Conservation (phyloP, 2,329 filamentous ascomycete genomes). For the Colletotrichum horii region DNA sequence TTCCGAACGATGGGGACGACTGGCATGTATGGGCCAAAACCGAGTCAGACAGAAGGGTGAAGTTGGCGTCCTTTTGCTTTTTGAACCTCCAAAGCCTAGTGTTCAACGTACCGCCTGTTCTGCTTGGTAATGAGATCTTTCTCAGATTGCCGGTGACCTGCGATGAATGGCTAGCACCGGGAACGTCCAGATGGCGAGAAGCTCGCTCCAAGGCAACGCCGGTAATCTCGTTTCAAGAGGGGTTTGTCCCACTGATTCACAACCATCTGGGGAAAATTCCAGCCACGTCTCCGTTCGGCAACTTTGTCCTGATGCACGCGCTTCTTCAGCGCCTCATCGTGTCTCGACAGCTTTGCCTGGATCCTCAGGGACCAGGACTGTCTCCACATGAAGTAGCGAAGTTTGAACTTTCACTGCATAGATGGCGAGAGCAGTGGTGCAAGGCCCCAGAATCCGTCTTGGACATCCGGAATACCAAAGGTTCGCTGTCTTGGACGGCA, state of each 20-base stretch:
- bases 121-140: neutral
- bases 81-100: conserved; percentile 3
- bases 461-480: neutral
- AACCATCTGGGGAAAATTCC: neutral
- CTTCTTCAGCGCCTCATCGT: neutral
- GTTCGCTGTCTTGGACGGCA: neutral
- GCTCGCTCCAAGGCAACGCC: neutral
- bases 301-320: neutral
- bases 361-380: neutral
- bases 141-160: neutral
- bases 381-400: neutral
- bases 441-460: neutral
- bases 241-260: neutral
- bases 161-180: neutral
- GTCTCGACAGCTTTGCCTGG: neutral
- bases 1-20: neutral
- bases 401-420: neutral
- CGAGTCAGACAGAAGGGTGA: neutral
- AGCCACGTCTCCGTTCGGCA: neutral
- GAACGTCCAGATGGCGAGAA: neutral
- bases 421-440: neutral
- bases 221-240: neutral
- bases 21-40: neutral
- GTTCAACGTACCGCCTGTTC: neutral
- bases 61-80: neutral